Evolutionary conservation across 345 rosid species (phyloP).

Genomic region (Moricandia moricandioides): DNA sequence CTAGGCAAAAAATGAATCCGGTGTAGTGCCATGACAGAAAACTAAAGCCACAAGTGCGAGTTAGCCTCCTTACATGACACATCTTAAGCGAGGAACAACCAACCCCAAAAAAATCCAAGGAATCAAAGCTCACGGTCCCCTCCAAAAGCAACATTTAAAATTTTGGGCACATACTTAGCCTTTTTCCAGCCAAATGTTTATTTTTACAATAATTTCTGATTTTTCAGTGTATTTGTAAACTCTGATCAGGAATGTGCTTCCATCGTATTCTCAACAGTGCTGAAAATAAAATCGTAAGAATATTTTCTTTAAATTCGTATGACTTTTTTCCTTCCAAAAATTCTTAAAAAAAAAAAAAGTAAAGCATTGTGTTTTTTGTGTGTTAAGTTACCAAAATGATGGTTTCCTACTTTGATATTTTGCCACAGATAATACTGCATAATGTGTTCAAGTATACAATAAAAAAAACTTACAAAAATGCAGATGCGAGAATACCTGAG

Average conservation of each 20-base stretch:
- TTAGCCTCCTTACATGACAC: background rate
- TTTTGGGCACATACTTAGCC: background rate
- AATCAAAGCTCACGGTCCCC: background rate
- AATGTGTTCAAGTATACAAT: background rate
- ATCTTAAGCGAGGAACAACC: background rate
- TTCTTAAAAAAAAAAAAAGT: background rate
- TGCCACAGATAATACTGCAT: background rate
- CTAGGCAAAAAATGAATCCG: no score
- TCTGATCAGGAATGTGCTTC: background rate
- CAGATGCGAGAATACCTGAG: background rate
- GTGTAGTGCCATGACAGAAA: no score
- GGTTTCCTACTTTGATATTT: background rate
- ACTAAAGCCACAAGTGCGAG: no score
- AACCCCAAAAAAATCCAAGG: background rate
- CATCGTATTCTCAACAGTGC: background rate
- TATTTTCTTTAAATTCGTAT: background rate
- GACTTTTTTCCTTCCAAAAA: background rate
- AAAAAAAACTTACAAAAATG: background rate
- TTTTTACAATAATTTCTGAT: background rate
- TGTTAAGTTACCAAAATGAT: background rate
- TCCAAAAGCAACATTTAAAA: background rate
- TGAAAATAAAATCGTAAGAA: background rate
- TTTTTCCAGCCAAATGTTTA: background rate
- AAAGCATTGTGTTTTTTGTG: background rate
- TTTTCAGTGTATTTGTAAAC: background rate